Evolutionary conservation across 1,139 yeast genomes (phyloP).

Genomic region (Lodderomyces beijingensis): DNA sequence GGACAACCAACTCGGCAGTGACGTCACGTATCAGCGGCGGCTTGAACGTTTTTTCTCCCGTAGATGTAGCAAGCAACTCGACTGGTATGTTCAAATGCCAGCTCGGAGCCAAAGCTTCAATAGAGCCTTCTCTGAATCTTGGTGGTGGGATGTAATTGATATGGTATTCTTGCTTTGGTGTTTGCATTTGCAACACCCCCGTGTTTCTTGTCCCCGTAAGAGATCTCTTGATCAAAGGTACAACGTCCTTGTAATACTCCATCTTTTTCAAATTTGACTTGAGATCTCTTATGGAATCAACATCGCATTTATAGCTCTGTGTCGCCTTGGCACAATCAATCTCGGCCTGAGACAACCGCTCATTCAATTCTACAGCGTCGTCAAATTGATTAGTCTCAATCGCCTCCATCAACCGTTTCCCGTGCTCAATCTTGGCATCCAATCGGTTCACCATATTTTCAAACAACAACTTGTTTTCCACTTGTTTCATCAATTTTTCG

Average conservation of each 20-base stretch:
- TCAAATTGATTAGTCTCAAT: constrained; percentile 10
- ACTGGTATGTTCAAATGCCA: constrained; percentile 33
- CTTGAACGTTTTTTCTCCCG: constrained; percentile 3
- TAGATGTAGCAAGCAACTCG: constrained; percentile 13
- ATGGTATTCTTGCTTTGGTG: constrained; percentile 25
- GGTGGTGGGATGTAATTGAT: constrained; percentile 33
- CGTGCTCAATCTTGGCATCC: constrained; percentile 25
- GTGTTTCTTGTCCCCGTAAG: constrained; percentile 13
- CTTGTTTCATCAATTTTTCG: constrained; percentile 16
- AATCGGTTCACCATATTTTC: constrained; percentile 25
- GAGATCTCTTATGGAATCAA: constrained; percentile 10
- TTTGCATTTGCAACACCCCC: constrained; percentile 19
- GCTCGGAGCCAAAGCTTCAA: constrained; percentile 10
- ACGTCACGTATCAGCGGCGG: constrained; percentile 29
- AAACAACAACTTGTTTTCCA: constrained; percentile 20
- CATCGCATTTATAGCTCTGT: constrained; percentile 16
- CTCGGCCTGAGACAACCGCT: constrained; percentile 15
- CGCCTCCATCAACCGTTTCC: constrained; percentile 16
- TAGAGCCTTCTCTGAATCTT: constrained; percentile 15
- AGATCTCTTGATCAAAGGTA: constrained; percentile 14
- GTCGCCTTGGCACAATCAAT: constrained; percentile 17
- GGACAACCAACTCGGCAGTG: constrained; percentile 28
- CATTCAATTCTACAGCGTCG: not conserved
- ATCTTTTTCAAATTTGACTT: constrained; percentile 10
- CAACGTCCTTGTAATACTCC: constrained; percentile 13